Percentiles rank a stretch among this genome's conserved stretches.
Conservation (phyloP, 345 rosid genomes). For the Hypericum perforatum region DNA sequence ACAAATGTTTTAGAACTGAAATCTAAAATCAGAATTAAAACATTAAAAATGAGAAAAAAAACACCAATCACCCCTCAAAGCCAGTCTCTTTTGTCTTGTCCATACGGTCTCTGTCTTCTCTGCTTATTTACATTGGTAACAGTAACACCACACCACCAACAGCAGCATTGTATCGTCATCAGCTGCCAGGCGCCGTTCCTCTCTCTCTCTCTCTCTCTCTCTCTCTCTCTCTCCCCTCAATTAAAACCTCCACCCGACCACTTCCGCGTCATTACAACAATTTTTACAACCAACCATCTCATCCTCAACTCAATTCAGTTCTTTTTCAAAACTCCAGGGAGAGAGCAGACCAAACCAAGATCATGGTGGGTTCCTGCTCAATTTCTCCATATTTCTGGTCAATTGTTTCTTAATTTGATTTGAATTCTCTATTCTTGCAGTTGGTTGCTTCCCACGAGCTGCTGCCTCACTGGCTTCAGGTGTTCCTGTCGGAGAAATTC, state of each 20-base stretch:
- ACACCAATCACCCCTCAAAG: no score
- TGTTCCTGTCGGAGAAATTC: constrained; percentile 61
- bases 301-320: no score
- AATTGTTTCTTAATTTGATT: neutral
- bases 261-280: no score
- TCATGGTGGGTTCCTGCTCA: constrained; percentile 26
- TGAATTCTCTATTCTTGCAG: constrained; percentile 4
- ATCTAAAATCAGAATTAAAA: no score
- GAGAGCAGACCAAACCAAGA: neutral
- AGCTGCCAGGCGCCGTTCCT: constrained; percentile 50
- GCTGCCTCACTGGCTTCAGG: constrained; percentile 46
- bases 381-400: neutral
- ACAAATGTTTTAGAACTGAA: no score
- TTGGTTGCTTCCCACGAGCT: constrained; percentile 16
- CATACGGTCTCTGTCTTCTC: constrained; percentile 10
- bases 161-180: constrained; percentile 10
- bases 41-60: no score
- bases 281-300: no score
- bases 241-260: constrained; percentile 2
- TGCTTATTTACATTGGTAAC: constrained; percentile 26
- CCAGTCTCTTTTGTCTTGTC: no score
- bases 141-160: constrained; percentile 19
- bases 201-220: constrained; percentile 10
- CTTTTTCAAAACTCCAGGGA: no score
- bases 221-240: constrained; percentile 10